These are phyloP conservation scores for Leccinum sublutescens DNA, from an alignment of 768 basidiomycete genomes.

Conservation along the genomic window DNA sequence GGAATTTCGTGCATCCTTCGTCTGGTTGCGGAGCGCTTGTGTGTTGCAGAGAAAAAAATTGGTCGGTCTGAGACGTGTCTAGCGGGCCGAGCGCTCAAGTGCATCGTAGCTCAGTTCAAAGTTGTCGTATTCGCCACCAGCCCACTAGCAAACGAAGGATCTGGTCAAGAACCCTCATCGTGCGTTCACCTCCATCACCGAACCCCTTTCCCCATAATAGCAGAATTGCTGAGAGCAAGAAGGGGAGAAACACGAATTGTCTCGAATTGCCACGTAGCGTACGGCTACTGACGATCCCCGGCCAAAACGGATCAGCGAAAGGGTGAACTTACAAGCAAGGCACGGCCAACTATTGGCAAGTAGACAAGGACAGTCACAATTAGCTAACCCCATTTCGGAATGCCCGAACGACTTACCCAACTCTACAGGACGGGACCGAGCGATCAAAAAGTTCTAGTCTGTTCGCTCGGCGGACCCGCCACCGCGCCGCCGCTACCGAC, in stretches of 20 bases:
- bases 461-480: neutral
- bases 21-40: neutral
- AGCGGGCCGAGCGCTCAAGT: neutral
- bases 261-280: neutral
- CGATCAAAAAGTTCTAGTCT: neutral
- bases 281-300: neutral
- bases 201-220: neutral
- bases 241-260: neutral
- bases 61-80: neutral
- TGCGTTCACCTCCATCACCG: neutral
- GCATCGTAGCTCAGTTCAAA: neutral
- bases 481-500: neutral
- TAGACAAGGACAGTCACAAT: neutral
- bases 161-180: neutral
- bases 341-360: neutral
- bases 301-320: neutral
- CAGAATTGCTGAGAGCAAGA: neutral
- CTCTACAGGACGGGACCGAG: neutral
- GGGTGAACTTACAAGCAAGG: too few species aligned
- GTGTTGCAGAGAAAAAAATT: neutral
- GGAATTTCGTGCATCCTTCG: neutral
- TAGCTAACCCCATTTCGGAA: neutral
- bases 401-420: neutral
- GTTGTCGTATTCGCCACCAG: neutral
- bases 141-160: neutral